Evolutionary conservation across 2,329 filamentous ascomycete genomes (phyloP).

Genomic region (Cladorrhinum sp.): DNA sequence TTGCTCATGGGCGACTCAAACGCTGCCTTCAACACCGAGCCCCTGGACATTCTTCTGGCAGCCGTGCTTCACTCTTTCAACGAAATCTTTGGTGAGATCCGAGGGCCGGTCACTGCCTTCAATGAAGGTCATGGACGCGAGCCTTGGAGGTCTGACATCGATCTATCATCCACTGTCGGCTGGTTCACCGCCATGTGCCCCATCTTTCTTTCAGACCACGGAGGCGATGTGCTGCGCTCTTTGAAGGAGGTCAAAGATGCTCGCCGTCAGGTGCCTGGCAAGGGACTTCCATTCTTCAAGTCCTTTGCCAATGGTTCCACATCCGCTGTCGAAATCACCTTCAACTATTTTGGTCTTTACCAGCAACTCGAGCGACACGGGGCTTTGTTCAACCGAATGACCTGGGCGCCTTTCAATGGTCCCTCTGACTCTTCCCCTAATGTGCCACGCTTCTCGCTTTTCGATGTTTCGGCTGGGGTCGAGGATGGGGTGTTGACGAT

Average conservation of each 20-base stretch:
- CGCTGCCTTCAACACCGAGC: background rate
- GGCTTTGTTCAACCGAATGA: conserved; percentile 16
- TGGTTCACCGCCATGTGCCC: conserved; percentile 10
- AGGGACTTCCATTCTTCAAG: conserved; percentile 4
- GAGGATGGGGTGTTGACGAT: conserved; percentile 9
- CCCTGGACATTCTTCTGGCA: background rate
- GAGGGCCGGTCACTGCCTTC: background rate
- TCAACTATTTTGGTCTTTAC: conserved; percentile 46
- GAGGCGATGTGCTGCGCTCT: conserved; percentile 1
- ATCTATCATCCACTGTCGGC: conserved; percentile 7
- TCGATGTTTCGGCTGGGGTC: conserved; percentile 22
- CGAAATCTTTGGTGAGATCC: background rate
- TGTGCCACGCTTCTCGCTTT: conserved; percentile 15
- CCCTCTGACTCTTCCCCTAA: conserved; percentile 3
- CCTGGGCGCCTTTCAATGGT: conserved; percentile 4
- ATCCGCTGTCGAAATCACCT: conserved; percentile 40
- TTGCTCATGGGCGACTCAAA: background rate
- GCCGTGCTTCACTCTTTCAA: background rate
- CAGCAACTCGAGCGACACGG: conserved; percentile 40
- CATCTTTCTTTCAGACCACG: conserved; percentile 1
- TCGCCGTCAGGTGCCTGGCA: conserved; percentile 1
- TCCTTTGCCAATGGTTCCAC: conserved; percentile 5
- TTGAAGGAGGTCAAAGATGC: conserved; percentile 7
- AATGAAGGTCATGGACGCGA: background rate
- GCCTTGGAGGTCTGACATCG: background rate